A percentile compares a stretch with the other conserved stretches of the same genome.
phyloP scores from a whole-genome alignment of 805 yeast genomes.

The Yamadazyma scolyti region DNA sequence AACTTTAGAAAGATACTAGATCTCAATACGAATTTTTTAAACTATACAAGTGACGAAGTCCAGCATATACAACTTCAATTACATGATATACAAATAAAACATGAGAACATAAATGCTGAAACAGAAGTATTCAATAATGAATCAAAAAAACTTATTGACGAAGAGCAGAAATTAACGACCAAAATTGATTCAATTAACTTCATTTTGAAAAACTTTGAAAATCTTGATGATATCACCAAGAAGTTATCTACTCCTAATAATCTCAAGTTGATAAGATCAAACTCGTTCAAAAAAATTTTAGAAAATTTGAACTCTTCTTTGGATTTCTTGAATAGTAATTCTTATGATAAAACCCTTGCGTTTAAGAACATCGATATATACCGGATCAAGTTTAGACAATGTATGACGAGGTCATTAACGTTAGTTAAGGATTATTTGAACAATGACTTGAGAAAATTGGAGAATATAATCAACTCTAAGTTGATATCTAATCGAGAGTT shows the following conservation, averaged over 20 bases:
- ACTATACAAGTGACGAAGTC: slow-evolving; percentile 43
- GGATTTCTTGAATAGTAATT: slow-evolving; percentile 40
- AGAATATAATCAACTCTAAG: slow-evolving; percentile 13
- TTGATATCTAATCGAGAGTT: slow-evolving; percentile 7
- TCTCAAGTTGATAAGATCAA: slow-evolving; percentile 27
- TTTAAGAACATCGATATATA: slow-evolving; percentile 71
- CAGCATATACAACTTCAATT: slow-evolving; percentile 42
- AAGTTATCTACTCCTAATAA: slow-evolving; percentile 58
- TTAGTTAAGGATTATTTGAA: slow-evolving; percentile 66
- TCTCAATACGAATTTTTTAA: slow-evolving; percentile 19
- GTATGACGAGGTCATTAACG: slow-evolving; percentile 77
- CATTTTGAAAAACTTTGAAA: slow-evolving; percentile 60
- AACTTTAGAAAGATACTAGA: slow-evolving; percentile 34
- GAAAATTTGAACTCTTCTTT: slow-evolving; percentile 64
- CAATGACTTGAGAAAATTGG: slow-evolving; percentile 35
- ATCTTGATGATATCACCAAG: slow-evolving; percentile 65
- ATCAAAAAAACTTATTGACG: slow-evolving; percentile 47
- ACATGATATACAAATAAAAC: slow-evolving; percentile 45
- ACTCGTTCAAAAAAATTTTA: slow-evolving; percentile 44
- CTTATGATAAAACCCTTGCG: slow-evolving; percentile 32
- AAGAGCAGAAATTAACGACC: slow-evolving; percentile 38
- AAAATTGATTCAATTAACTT: slow-evolving; percentile 43
- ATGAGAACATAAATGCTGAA: slow-evolving; percentile 56
- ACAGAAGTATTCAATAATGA: slow-evolving; percentile 62
- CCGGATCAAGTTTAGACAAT: slow-evolving; percentile 71